Base-by-base conservation (phyloP, 2,329 filamentous ascomycete genomes). In the Fusarium paranaense region DNA sequence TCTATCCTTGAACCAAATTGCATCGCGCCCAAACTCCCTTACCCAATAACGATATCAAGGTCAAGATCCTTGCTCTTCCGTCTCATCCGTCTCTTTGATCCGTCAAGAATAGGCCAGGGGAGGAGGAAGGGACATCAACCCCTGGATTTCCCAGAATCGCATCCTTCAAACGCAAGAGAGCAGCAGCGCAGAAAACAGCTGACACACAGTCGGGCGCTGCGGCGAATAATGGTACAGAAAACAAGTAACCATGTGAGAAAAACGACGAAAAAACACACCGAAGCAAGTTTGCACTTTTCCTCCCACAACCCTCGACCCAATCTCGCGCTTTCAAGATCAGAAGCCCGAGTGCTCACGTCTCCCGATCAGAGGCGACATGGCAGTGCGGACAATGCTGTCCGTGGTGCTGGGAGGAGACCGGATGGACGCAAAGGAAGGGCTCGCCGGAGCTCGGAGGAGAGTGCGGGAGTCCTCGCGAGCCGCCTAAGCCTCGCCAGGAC, bases 401-500 rank as follows among this genome's bases (percentile, higher is more conserved):
- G 42, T 54, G 45, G 60, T 63, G 56, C 47, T 69, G 6, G 58
- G 50, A 16, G 63, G 69, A 54, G 68, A 62, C 60, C 38, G 37
- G 35, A 58, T 62, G 22, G 70, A 75, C 30, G 57, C 47, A 47
- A 70, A 65, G 18, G 72, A 65, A 38, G 69, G 56, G 32, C 64
- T 66, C 65, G 59, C 50, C 58, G 63, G 50, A 59, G 47, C 37
- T 63, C 57, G 58, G 56, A 79, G 72, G 62, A 76, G 69, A 66
- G 75, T 72, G 62, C 69, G 66, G 27, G 72, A 78, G 68, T 74
- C 77, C 61, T 77, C 74, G 71, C 75, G 78, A 78, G 78, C 80
- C 69, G 72, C 79, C 82, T 85, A 86, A 70, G 84, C 80, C 66
- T 85, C 84, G 74, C 82, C 82, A 69, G 83, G 82, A 76, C 85